A percentile compares a stretch with the other conserved stretches of the same genome.
Evolutionary conservation across 768 basidiomycete species (phyloP).

Genomic region (Suillus hirtellus): DNA sequence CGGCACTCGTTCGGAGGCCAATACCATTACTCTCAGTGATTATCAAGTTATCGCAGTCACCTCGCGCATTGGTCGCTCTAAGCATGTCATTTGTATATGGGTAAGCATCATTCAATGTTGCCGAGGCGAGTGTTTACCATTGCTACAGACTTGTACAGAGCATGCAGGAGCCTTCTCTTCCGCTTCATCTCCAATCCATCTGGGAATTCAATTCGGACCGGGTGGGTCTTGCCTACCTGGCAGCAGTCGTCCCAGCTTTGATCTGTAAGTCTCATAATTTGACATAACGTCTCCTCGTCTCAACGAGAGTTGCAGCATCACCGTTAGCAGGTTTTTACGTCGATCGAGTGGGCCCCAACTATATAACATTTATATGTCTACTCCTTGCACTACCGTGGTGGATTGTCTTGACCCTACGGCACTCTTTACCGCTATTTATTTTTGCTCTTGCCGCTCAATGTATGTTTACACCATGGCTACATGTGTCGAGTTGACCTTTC

Average conservation of each 20-base stretch:
- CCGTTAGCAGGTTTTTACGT: slow-evolving; percentile 58
- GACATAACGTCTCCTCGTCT: background rate
- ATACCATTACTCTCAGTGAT: slow-evolving; percentile 46
- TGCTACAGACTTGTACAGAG: slow-evolving; percentile 45
- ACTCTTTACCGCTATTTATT: slow-evolving; percentile 45
- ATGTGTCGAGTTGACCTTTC: slow-evolving; percentile 6
- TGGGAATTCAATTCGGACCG: slow-evolving; percentile 49
- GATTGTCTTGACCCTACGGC: slow-evolving; percentile 53
- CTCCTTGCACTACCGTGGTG: slow-evolving; percentile 65
- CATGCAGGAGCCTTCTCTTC: slow-evolving; percentile 57
- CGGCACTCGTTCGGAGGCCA: slow-evolving; percentile 21
- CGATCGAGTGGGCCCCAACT: slow-evolving; percentile 59
- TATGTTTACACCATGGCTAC: slow-evolving; percentile 31
- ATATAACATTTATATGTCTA: slow-evolving; percentile 49
- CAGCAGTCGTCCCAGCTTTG: slow-evolving; percentile 61
- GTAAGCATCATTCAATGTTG: slow-evolving; percentile 33
- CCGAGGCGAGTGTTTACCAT: slow-evolving; percentile 5
- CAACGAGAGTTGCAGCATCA: slow-evolving; percentile 42
- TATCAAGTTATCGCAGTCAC: slow-evolving; percentile 41
- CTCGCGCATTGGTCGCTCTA: slow-evolving; percentile 50
- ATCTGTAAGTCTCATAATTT: slow-evolving; percentile 49
- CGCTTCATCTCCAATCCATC: slow-evolving; percentile 49
- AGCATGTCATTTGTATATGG: slow-evolving; percentile 53
- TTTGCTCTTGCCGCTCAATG: slow-evolving; percentile 52
- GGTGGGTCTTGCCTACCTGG: slow-evolving; percentile 71